Conservation (phyloP, 1,284 basidiomycete genomes). For the Ceratobasidium papillatum region DNA sequence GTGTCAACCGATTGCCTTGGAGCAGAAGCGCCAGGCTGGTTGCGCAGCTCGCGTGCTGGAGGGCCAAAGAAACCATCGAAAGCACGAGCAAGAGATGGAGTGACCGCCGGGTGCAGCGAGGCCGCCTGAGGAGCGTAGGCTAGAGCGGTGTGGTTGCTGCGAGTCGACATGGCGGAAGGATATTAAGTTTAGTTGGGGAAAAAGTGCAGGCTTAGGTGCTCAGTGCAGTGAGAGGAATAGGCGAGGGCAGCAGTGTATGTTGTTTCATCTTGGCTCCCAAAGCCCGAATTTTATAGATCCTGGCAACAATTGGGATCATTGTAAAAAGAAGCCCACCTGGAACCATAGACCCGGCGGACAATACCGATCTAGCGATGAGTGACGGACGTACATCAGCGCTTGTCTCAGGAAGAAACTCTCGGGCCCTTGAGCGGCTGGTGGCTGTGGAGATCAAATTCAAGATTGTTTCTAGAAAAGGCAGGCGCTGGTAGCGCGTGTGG, state of each 20-base stretch:
- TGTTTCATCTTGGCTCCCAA: background rate
- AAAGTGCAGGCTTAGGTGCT: background rate
- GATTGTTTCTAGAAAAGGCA: slow-evolving; percentile 15
- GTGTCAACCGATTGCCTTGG: slow-evolving; percentile 27
- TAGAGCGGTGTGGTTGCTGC: slow-evolving; percentile 35
- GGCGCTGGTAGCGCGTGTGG: background rate
- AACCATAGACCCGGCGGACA: slow-evolving; percentile 38
- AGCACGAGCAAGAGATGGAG: slow-evolving; percentile 32
- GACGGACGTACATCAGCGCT: slow-evolving; percentile 33
- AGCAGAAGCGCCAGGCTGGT: slow-evolving; percentile 12
- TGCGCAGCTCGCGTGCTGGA: slow-evolving; percentile 35
- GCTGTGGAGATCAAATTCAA: slow-evolving; percentile 8
- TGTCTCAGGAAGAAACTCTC: slow-evolving; percentile 19
- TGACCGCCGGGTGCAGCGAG: slow-evolving; percentile 18
- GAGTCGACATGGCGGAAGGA: background rate
- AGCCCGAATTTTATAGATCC: slow-evolving; percentile 25
- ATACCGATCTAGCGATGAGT: slow-evolving; percentile 33
- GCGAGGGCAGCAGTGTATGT: background rate
- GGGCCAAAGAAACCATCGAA: slow-evolving; percentile 40
- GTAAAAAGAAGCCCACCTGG: slow-evolving; percentile 17
- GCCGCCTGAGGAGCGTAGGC: slow-evolving; percentile 19
- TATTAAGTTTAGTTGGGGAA: background rate
- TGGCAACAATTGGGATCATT: slow-evolving; percentile 35
- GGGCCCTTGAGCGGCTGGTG: slow-evolving; percentile 7
- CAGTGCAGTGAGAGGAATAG: background rate